These are phyloP conservation scores for Blastobotrys muscicola DNA, from an alignment of 805 yeast species.

Conservation along the genomic window DNA sequence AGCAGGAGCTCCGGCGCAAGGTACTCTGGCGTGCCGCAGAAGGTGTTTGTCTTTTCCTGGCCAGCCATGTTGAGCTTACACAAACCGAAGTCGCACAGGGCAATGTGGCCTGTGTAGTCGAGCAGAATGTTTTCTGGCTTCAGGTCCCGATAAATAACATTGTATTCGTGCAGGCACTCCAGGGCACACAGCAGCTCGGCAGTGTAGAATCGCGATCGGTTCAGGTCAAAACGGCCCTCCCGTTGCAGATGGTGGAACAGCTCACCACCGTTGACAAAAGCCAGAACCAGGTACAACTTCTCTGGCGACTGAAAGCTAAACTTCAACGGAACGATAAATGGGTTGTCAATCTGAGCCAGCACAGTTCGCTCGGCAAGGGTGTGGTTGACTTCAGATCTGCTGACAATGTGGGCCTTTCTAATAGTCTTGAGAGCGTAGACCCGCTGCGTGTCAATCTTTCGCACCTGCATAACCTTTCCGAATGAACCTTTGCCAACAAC, in stretches of 20 bases:
- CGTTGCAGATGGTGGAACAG: slow-evolving; percentile 87
- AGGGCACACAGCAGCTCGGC: slow-evolving; percentile 91
- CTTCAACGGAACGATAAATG: slow-evolving; percentile 92
- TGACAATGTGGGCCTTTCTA: slow-evolving; percentile 88
- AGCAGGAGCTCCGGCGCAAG: slow-evolving; percentile 88
- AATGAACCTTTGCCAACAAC: slow-evolving; percentile 98
- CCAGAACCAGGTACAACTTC: slow-evolving; percentile 78
- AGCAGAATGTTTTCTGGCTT: slow-evolving; percentile 92
- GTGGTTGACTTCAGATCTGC: slow-evolving; percentile 90
- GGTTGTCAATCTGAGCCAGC: slow-evolving; percentile 82
- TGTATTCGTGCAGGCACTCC: slow-evolving; percentile 81
- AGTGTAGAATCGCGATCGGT: slow-evolving; percentile 85
- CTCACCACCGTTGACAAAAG: slow-evolving; percentile 96
- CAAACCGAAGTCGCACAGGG: slow-evolving; percentile 92
- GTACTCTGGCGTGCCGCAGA: slow-evolving; percentile 98
- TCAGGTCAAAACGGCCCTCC: slow-evolving; percentile 80
- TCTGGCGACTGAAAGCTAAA: slow-evolving; percentile 97
- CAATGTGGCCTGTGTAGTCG: slow-evolving; percentile 96
- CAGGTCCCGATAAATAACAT: slow-evolving; percentile 89
- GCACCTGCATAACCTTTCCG: slow-evolving; percentile 98
- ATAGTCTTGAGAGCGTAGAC: slow-evolving; percentile 91
- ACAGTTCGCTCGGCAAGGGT: slow-evolving; percentile 96
- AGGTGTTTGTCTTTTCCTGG: slow-evolving; percentile 78
- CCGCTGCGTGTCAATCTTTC: slow-evolving; percentile 89
- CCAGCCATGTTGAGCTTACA: slow-evolving; percentile 92